phyloP scores from a whole-genome alignment of 2,329 filamentous ascomycete species.

The Fusarium pilosicola region DNA sequence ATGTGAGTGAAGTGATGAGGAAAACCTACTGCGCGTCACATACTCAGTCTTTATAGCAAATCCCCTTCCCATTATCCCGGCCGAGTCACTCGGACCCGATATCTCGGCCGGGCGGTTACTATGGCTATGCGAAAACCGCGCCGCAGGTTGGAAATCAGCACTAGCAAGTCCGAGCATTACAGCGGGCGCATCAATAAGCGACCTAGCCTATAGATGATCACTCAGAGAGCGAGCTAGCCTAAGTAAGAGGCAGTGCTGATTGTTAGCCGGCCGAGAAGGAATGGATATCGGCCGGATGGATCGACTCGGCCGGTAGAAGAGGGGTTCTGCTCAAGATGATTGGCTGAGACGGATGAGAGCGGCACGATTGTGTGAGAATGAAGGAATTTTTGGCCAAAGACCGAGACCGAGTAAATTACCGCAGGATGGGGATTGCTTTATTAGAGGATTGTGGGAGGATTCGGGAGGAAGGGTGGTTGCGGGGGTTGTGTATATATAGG shows the following conservation, averaged over 20 bases:
- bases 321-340: background rate
- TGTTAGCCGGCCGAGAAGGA: background rate
- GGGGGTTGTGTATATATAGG: constrained; percentile 15
- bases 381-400: background rate
- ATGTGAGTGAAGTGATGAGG: background rate
- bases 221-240: background rate
- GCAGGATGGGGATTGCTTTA: accelerated
- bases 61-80: accelerated
- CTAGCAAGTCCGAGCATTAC: background rate
- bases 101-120: background rate
- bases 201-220: background rate
- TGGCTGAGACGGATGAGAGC: background rate
- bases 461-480: background rate
- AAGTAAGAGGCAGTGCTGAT: background rate
- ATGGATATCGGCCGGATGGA: background rate
- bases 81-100: background rate
- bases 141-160: constrained; percentile 10
- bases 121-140: background rate
- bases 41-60: constrained; percentile 16
- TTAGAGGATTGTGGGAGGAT: accelerated
- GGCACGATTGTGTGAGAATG: background rate
- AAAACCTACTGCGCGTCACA: accelerated
- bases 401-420: background rate
- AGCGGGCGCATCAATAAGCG: background rate
- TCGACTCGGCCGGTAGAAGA: background rate